Conservation (phyloP, 2,329 filamentous ascomycete species). For the Talaromyces sp. region DNA sequence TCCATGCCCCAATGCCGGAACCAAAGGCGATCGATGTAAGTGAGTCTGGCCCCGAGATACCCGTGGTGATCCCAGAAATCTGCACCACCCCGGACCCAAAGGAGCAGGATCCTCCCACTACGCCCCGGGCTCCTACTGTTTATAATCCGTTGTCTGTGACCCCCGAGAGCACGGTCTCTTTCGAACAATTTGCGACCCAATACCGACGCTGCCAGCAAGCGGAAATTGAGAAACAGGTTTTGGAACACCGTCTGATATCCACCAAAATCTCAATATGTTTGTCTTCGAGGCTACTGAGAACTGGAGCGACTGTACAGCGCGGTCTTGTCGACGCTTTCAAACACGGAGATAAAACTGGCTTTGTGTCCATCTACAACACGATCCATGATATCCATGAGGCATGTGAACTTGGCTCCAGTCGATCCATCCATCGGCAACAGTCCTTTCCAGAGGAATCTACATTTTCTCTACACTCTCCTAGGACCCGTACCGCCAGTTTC, state of each 20-base stretch:
- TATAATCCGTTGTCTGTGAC: conserved; percentile 17
- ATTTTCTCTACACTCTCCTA: conserved; percentile 34
- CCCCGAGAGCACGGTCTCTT: conserved; percentile 28
- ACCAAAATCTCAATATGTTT: conserved; percentile 41
- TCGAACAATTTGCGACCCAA: conserved; percentile 41
- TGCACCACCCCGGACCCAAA: not conserved
- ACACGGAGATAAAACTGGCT: conserved; percentile 42
- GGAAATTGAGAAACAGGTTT: conserved; percentile 35
- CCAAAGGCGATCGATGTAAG: conserved; percentile 24
- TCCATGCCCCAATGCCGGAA: conserved; percentile 16
- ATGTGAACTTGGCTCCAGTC: conserved; percentile 32
- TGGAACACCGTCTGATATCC: conserved; percentile 37
- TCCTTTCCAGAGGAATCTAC: conserved; percentile 27
- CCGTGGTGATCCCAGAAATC: conserved; percentile 1
- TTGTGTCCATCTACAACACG: conserved; percentile 41
- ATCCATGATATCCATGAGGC: conserved; percentile 42
- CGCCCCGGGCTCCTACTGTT: conserved; percentile 14
- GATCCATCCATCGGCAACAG: conserved; percentile 31
- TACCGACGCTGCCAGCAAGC: conserved; percentile 41
- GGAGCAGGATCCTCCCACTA: not conserved
- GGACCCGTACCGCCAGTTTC: conserved; percentile 34
- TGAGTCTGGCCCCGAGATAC: conserved; percentile 27
- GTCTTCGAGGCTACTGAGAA: conserved; percentile 39
- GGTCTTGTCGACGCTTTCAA: conserved; percentile 43
- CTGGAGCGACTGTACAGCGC: conserved; percentile 38